Evolutionary conservation across 2,329 filamentous ascomycete genomes (phyloP), one percentile per base, ranked within the genome.

Genomic region (Didymella segeticola): DNA sequence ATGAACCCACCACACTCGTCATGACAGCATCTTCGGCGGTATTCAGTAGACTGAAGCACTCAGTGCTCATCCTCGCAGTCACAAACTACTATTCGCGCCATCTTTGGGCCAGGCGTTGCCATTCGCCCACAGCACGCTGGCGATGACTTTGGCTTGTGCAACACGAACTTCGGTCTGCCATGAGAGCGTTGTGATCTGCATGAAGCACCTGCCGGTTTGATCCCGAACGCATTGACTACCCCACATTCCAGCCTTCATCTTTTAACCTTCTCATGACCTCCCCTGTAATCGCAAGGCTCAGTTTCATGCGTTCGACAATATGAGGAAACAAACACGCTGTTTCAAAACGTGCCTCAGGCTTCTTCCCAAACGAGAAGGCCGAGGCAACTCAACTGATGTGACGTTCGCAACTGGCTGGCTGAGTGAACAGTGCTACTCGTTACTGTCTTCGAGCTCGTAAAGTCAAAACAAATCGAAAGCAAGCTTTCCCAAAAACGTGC

Each of bases 201-300:
- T 33, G 22, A 37, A 30, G 15, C 14, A 41, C 20, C 31, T 41
- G 45, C 39, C 39, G 15, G 45, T 49, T 49, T 41, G 39, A 49
- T 49, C 51, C 39, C 45, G 45, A 49, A 17, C 29, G 45, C 51
- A 54, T 54, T 47, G 34, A 42, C 22, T 53, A 58, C 62, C 58
- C 58, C 62, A 57, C 47, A 57, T 43, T 39, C 36, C 47, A 36
- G 41, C 52, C 37, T 49, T 53, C 47, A 58, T 55, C 25, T 57
- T 50, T 25, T 49, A 39, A 43, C 30, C 17, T 57, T 39, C 27
- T 43, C 22, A 25, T 30, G 43, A 47, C 31, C 31, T 47, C 26
- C 39, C 31, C 33, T 12, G 9, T 34, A 25, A 41, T 45, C 27
- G 23, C 45, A 54, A 27, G 45, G 8, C 29, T 29, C 12, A 10